phyloP scores from a whole-genome alignment of 2,329 filamentous ascomycete genomes.

The Pseudogymnoascus verrucosus region DNA sequence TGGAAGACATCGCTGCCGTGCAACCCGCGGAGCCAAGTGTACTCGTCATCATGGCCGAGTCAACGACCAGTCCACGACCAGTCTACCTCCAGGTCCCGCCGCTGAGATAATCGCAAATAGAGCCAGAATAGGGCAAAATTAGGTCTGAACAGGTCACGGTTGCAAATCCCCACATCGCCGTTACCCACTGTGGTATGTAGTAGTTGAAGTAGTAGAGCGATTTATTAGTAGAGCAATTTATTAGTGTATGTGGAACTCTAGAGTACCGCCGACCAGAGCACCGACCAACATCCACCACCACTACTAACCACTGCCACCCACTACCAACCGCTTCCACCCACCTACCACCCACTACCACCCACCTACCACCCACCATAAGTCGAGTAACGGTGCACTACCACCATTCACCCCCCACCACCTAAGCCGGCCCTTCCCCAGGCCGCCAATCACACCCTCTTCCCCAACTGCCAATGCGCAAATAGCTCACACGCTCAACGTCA shows the following conservation, averaged over 20 bases:
- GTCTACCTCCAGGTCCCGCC: background rate
- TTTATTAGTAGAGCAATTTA: background rate
- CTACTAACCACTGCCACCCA: background rate
- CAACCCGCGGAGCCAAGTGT: background rate
- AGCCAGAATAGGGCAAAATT: background rate
- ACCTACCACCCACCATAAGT: background rate
- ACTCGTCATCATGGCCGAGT: background rate
- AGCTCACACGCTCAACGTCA: constrained; percentile 4
- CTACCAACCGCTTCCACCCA: background rate
- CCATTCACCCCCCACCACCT: background rate
- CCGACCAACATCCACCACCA: background rate
- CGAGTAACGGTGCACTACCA: background rate
- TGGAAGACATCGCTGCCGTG: background rate
- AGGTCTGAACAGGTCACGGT: background rate
- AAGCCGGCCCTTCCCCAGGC: background rate
- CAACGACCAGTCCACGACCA: background rate
- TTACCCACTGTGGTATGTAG: background rate
- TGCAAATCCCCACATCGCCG: background rate
- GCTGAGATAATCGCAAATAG: background rate
- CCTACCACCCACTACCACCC: background rate
- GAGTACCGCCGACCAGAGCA: background rate
- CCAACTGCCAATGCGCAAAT: constrained; percentile 4
- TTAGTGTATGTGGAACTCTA: constrained; percentile 2
- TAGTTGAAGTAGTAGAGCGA: background rate
- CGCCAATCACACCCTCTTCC: background rate